phyloP scores from a whole-genome alignment of 1,139 yeast genomes.

The Blastobotrys proliferans region DNA sequence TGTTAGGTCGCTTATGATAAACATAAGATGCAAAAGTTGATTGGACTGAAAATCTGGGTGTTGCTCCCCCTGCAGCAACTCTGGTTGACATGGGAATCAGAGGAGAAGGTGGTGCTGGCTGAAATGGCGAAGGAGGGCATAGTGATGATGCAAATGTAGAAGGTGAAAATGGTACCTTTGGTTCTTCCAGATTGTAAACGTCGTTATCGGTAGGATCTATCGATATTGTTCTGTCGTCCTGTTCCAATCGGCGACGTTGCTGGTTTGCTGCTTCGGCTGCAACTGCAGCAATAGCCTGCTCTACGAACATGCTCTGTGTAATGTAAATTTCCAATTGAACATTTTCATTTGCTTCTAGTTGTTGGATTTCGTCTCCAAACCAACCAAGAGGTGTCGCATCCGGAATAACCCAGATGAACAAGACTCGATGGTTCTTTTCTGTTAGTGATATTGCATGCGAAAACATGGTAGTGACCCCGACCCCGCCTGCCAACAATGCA shows the following conservation, averaged over 20 bases:
- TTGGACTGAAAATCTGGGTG: too few species aligned
- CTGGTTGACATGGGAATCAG: too few species aligned
- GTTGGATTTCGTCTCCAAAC: constrained; percentile 36
- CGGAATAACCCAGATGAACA: constrained; percentile 50
- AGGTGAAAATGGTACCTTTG: too few species aligned
- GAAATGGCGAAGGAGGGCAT: too few species aligned
- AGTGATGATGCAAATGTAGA: too few species aligned
- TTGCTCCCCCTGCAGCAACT: too few species aligned
- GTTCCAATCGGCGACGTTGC: too few species aligned
- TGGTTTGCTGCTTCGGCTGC: not conserved
- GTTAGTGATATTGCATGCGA: constrained; percentile 22
- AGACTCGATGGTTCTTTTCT: constrained; percentile 35
- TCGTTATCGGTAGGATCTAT: too few species aligned
- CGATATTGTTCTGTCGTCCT: too few species aligned
- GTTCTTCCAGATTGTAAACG: too few species aligned
- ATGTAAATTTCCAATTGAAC: constrained; percentile 3
- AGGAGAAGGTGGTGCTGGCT: too few species aligned
- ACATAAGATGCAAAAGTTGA: constrained; percentile 13
- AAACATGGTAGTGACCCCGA: constrained; percentile 57
- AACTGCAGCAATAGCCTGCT: not conserved
- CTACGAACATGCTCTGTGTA: not conserved
- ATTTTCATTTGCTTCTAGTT: not conserved
- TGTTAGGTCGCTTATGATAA: constrained; percentile 43
- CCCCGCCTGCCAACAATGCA: constrained; percentile 58
- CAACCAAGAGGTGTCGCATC: constrained; percentile 44